Base-by-base conservation (phyloP, 176 grass and related monocot species). In the Oropetium thomaeum region DNA sequence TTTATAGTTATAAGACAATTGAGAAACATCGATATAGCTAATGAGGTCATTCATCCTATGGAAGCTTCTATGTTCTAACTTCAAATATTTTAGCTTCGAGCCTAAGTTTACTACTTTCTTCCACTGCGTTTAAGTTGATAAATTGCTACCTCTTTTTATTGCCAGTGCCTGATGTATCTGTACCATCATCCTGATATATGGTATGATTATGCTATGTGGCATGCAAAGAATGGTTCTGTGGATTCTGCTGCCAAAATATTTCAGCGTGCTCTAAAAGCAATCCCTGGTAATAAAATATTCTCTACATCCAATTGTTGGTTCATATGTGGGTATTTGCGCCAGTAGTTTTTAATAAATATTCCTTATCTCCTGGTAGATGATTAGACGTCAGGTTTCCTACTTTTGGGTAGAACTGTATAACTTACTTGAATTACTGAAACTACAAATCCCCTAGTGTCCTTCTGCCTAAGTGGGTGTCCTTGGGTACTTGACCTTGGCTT, bases 171-270 rank as follows among this genome's bases (percentile, higher is more conserved):
- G 75, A 94, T 98, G 89, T 94, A 98, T 86, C 84, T 98, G n/a
- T 94, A 98, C 69, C 91, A 98, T 81, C 88, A 98, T 83, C 91
- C 95, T 89, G 95, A 98, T 89, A 74, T 90, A 86, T 94, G 95
- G 95, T 94, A 94, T 84, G 95, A 94, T 82, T 98, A 94, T 79
- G 86, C 89, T 64, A 94, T 67, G 58, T 98, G 91, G 95, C 84
- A 94, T 76, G 86, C 75, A 32, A 94, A 85, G 62, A 94, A 75
- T 17, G 86, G 91, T 74, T 93, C 89, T 60, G 57, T 77, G 31
- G 96, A 98, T 88, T 86, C 96, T 60, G 86, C 96, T 19, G 75
- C 89, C 57, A 98, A 98, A 87, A 79, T 94, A 86, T 92, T 98
- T 88, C 96, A 98, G 63, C 91, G 96, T 27, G 89, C 96, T 87